Evolutionary conservation across 306 rosid species (phyloP).

Genomic region (Sindora glabra): DNA sequence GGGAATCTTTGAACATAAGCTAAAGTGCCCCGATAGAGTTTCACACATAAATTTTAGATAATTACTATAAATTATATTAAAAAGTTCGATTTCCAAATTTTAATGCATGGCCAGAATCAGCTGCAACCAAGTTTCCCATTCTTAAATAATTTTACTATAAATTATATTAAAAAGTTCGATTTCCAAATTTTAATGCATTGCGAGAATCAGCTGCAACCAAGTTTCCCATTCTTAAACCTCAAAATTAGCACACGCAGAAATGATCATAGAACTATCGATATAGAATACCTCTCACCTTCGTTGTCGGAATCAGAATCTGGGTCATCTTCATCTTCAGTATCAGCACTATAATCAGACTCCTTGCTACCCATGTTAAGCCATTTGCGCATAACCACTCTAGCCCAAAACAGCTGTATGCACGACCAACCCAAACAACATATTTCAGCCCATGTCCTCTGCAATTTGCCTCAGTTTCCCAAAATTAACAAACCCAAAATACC

Average conservation of each 20-base stretch:
- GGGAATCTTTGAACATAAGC: not conserved
- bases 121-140: not conserved
- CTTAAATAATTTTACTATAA: too few relatives aligned
- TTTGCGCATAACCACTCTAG: conserved; percentile 61
- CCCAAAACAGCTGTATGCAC: conserved; percentile 75
- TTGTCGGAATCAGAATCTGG: conserved; percentile 40
- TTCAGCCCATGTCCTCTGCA: conserved; percentile 77
- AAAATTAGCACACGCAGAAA: too few relatives aligned
- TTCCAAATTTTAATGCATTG: conserved; percentile 11
- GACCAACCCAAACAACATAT: conserved; percentile 48
- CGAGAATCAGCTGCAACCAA: not conserved
- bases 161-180: conserved; percentile 9
- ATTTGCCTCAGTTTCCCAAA: conserved; percentile 41
- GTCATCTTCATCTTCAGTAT: conserved; percentile 49
- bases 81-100: conserved; percentile 14
- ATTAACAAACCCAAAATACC: conserved; percentile 29
- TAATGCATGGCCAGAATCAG: too few relatives aligned
- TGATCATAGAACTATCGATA: not conserved
- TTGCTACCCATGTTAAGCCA: conserved; percentile 60
- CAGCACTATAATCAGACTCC: conserved; percentile 64
- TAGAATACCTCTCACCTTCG: conserved; percentile 25
- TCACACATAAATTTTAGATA: not conserved
- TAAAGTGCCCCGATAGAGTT: not conserved
- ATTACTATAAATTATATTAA: not conserved
- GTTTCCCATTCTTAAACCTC: too few relatives aligned